Base-by-base conservation (phyloP, 1,284 basidiomycete genomes). In the Heterobasidion irregulare region DNA sequence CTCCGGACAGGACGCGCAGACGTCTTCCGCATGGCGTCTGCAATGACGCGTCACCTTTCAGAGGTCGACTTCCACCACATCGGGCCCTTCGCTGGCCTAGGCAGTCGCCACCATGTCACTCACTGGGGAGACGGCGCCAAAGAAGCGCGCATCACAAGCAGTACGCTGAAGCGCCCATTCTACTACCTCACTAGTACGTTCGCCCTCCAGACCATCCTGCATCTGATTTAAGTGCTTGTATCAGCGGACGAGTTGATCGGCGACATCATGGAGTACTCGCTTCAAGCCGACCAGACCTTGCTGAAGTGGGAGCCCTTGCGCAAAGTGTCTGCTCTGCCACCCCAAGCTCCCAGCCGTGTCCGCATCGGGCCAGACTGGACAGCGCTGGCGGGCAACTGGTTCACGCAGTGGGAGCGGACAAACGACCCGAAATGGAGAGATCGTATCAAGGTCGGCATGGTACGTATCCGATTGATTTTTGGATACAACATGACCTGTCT, bases 111-210 rank as follows among this genome's bases (percentile, higher is more conserved):
- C 57, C 73, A 74, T 56, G 73, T 75, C n/a, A 69, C 63, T 8
- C 73, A 74, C 50, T 75, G 72, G 72, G 74, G 74, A 51, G 74
- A 75, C 60, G 74, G 74, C 19, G 74, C 74, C 0, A 75, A 75
- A 54, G 74, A 75, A 55, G 72, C 71, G 9, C 66, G 74, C 6
- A 68, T 75, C n/a, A 62, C 64, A 13, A 67, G 68, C 26, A 68
- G 67, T 32, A 69, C 70, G 12, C 58, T 74, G 36, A 69, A 69
- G 55, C 65, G 74, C 34, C 73, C 73, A 7, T 74, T 70, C 52
- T 73, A 71, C 58, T 75, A 74, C 59, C 56, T 75, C 16, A 71
- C 70, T 8, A 64, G 72, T 72, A 47, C 36, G 65, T 56, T 41
- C 44, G 44, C 19, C n/a, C 10, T 33, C 36, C 15, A 12, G 3